phyloP scores from a whole-genome alignment of 805 yeast species.

The Ogataea thermomethanolica region DNA sequence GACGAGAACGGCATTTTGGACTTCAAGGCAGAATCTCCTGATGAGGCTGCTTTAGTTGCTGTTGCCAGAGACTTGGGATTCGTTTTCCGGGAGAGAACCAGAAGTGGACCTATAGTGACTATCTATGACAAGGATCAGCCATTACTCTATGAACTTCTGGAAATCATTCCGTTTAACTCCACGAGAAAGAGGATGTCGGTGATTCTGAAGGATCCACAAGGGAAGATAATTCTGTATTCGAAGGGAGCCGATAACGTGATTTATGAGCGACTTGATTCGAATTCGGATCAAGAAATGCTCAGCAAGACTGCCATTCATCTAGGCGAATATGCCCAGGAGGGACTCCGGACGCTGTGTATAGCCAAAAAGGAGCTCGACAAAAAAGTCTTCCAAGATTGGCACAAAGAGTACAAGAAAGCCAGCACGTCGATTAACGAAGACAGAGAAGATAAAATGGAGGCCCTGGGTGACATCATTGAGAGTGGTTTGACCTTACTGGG shows the following conservation, averaged over 20 bases:
- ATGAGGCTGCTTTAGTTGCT: constrained; percentile 76
- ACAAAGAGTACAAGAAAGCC: constrained; percentile 53
- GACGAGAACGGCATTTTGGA: constrained; percentile 40
- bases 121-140: constrained; percentile 42
- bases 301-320: constrained; percentile 59
- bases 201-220: constrained; percentile 45
- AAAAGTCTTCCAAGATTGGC: constrained; percentile 51
- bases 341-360: constrained; percentile 71
- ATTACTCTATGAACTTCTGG: constrained; percentile 46
- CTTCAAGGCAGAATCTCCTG: constrained; percentile 80
- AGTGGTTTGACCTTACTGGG: constrained; percentile 55
- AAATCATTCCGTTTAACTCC: constrained; percentile 62
- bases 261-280: constrained; percentile 39
- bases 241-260: constrained; percentile 82
- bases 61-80: constrained; percentile 73
- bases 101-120: constrained; percentile 43
- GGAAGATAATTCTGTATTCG: constrained; percentile 44
- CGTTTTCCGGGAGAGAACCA: constrained; percentile 51
- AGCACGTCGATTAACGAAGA: constrained; percentile 49
- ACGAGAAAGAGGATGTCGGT: constrained; percentile 79
- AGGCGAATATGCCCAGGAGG: constrained; percentile 71
- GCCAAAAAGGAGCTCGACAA: constrained; percentile 52
- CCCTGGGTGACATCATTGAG: constrained; percentile 58
- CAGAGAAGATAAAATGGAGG: constrained; percentile 55
- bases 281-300: constrained; percentile 42